Evolutionary conservation across 2,329 filamentous ascomycete genomes (phyloP), one percentile per base, ranked within the genome.

Genomic region (Penicillium rolfsii): DNA sequence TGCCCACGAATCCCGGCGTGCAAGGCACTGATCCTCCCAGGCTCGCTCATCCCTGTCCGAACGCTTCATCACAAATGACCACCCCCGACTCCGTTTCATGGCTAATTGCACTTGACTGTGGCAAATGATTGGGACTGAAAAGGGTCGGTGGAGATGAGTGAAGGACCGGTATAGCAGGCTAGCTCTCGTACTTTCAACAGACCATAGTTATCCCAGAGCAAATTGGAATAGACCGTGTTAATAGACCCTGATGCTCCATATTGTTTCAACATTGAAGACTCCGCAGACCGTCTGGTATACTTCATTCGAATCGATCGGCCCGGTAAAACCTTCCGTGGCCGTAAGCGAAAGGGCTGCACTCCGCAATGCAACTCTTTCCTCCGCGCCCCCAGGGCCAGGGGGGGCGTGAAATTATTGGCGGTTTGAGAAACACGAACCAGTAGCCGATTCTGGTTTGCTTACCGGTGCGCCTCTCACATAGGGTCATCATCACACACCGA

Each of bases 281-380:
- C 19, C 19, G 8, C 9, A 24, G 45, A 26, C 22, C 16, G 8
- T 48, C 7, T n/a, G n/a, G 45, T 41, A 41, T 19, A 48, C 45
- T 19, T 48, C 45, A 45, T 16, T 11, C 6, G n/a, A 12, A 24
- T 55, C n/a, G 40, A 45, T 53, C 50, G 50, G 50, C 36, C 52
- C 52, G 52, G 52, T 35, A 55, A 30, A 30, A 33, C 38, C 24
- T 55, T 46, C 38, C 52, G 52, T 43, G 52, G 41, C 52, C 52
- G 52, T 46, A 46, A 55, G 41, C 38, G 38, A 46, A 55, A 55
- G 38, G 38, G 16, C 52, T 46, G 52, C 11, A 35, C 52, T 55
- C 52, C 52, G 52, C 52, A 55, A n/a, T 55, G 52, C 52, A 55
- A 43, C 52, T 46, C 52, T 33, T 28, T 30, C 40, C 52, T 4